These are phyloP conservation scores for Rhodotorula paludigena DNA, from an alignment of 768 basidiomycete species.

Conservation along the genomic window DNA sequence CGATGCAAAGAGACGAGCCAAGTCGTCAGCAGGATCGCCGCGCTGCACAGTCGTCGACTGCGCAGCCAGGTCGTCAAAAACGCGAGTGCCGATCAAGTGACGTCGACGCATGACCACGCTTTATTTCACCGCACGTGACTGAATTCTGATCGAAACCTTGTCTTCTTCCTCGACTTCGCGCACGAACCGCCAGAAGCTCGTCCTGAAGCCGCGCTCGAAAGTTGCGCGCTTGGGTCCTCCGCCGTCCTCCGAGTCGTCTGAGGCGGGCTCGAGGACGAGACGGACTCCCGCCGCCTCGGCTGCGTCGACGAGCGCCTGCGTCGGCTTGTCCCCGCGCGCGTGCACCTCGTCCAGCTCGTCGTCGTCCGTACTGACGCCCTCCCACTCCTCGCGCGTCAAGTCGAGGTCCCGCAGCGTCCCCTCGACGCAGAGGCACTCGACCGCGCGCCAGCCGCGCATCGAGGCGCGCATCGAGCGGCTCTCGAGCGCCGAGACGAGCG, in stretches of 20 bases:
- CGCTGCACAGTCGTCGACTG: too few species aligned
- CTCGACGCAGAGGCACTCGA: conserved; percentile 9
- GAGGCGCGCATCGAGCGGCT: not conserved
- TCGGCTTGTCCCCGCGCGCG: not conserved
- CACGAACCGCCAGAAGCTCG: conserved; percentile 26
- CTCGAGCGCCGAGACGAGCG: not conserved
- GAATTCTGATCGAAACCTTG: too few species aligned
- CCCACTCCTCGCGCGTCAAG: not conserved
- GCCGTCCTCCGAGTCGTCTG: not conserved
- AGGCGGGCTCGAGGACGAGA: not conserved
- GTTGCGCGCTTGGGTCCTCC: conserved; percentile 8
- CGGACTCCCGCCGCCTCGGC: not conserved
- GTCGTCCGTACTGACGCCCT: not conserved
- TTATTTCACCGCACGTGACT: too few species aligned
- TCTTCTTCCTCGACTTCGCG: not conserved
- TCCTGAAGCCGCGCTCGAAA: conserved; percentile 12
- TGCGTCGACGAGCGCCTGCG: not conserved
- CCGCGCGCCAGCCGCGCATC: not conserved
- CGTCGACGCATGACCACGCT: too few species aligned
- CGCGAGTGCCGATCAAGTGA: too few species aligned
- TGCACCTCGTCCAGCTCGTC: not conserved
- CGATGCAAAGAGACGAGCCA: too few species aligned
- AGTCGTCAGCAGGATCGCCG: too few species aligned
- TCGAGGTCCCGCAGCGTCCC: not conserved
- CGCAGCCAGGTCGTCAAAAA: too few species aligned